Conservation (phyloP, 768 basidiomycete genomes). For the Leucocoprinus birnbaumii region DNA sequence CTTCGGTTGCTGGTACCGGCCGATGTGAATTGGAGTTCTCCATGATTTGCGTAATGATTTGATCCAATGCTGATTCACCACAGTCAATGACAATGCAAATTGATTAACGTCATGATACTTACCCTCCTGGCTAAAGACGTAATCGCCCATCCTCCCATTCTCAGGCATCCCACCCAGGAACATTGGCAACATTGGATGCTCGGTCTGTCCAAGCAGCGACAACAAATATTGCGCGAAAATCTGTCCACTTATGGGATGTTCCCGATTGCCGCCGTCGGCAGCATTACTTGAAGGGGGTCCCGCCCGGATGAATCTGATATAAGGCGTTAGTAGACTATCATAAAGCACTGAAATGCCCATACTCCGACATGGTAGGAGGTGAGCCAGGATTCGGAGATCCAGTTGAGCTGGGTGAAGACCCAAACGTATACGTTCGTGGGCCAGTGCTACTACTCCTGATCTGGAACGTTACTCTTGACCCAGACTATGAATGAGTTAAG, state of each 20-base stretch:
- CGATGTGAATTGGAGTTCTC: conserved; percentile 70
- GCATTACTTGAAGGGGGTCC: conserved; percentile 1
- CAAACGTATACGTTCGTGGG: conserved; percentile 1
- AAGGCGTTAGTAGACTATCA: not conserved
- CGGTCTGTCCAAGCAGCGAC: conserved; percentile 48
- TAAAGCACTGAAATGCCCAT: conserved; percentile 15
- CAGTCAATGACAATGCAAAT: not conserved
- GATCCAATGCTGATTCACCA: conserved; percentile 59
- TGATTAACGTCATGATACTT: not conserved
- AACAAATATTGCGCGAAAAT: conserved; percentile 75
- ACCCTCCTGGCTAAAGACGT: conserved; percentile 92
- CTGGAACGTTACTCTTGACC: conserved; percentile 14
- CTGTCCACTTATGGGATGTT: conserved; percentile 48
- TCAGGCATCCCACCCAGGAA: conserved; percentile 40
- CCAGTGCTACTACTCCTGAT: conserved; percentile 7
- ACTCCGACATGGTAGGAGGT: conserved; percentile 55
- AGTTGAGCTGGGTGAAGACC: not conserved
- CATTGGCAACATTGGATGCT: conserved; percentile 42
- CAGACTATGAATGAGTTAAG: not conserved
- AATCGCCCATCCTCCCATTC: conserved; percentile 78
- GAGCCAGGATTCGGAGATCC: conserved; percentile 14
- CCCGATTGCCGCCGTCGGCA: conserved; percentile 23
- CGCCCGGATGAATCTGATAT: conserved; percentile 22
- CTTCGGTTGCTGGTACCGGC: conserved; percentile 84
- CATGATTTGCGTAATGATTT: conserved; percentile 87